Percentiles rank a stretch among this genome's conserved stretches.
Evolutionary conservation across 805 yeast genomes (phyloP).

Genomic region (Pichia phayaonensis): DNA sequence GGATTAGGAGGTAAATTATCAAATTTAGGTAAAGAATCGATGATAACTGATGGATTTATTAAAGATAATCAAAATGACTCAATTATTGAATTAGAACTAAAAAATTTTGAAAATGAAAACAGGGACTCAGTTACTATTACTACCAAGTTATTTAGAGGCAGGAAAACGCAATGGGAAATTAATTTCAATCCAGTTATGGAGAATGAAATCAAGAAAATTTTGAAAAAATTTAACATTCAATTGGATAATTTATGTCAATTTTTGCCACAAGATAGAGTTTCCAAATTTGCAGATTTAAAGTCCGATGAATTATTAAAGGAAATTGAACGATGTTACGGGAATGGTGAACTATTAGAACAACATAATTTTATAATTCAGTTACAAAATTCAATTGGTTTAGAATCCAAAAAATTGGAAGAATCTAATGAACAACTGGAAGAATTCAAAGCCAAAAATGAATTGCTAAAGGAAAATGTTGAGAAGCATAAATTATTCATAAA

Average conservation of each 20-base stretch:
- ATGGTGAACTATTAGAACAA: slow-evolving; percentile 44
- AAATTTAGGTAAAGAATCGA: slow-evolving; percentile 59
- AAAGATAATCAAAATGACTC: slow-evolving; percentile 51
- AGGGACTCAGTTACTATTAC: slow-evolving; percentile 29
- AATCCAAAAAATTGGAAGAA: slow-evolving; percentile 24
- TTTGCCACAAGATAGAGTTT: slow-evolving; percentile 91
- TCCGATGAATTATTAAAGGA: slow-evolving; percentile 69
- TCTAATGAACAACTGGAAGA: slow-evolving; percentile 26
- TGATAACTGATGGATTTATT: slow-evolving; percentile 58
- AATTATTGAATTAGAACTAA: slow-evolving; percentile 43
- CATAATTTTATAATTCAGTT: slow-evolving; percentile 51
- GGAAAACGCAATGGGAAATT: slow-evolving; percentile 46
- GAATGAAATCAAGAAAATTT: slow-evolving; percentile 34
- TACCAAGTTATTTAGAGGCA: slow-evolving; percentile 36
- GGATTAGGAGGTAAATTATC: slow-evolving; percentile 79
- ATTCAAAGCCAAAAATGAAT: slow-evolving; percentile 31
- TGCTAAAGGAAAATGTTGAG: slow-evolving; percentile 39
- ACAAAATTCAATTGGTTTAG: slow-evolving; percentile 34
- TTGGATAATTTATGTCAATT: slow-evolving; percentile 90
- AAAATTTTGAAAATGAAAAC: slow-evolving; percentile 27
- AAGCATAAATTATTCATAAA: slow-evolving; percentile 37
- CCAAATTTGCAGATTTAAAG: slow-evolving; percentile 77
- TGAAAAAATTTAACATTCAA: slow-evolving; percentile 61
- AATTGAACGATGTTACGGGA: slow-evolving; percentile 74
- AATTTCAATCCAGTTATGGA: slow-evolving; percentile 38